These are phyloP conservation scores for Symbiodinium pilosum DNA, from an alignment of 73 alveolate species.

Conservation along the genomic window DNA sequence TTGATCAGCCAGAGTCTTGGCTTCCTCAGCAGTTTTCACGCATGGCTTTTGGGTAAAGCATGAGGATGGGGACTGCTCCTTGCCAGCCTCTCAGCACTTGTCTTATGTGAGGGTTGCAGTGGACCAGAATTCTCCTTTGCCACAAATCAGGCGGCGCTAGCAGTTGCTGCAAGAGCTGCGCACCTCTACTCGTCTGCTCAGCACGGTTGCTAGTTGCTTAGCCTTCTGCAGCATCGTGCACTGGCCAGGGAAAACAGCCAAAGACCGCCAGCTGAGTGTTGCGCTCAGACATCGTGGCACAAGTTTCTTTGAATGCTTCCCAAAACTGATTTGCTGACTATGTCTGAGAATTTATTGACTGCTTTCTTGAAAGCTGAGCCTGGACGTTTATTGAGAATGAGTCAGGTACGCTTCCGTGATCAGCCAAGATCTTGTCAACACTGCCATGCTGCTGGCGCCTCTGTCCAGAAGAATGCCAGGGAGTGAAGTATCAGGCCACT, in stretches of 20 bases:
- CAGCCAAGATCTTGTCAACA: slow-evolving; percentile 15
- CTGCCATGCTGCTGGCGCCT: slow-evolving; percentile 16
- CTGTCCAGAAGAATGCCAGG: background rate
- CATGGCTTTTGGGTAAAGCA: background rate
- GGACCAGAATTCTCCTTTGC: background rate
- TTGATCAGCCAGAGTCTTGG: background rate
- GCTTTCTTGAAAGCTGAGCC: no score
- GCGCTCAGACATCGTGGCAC: background rate
- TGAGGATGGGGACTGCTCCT: background rate
- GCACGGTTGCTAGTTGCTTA: background rate
- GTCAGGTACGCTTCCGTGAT: slow-evolving; percentile 38
- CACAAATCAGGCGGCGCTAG: slow-evolving; percentile 43
- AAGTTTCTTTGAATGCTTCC: background rate
- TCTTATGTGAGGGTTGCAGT: no score
- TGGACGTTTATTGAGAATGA: no score
- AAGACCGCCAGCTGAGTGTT: background rate
- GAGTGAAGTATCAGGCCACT: background rate
- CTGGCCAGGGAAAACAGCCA: slow-evolving; percentile 8
- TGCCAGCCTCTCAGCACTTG: background rate
- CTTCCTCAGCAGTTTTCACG: no score
- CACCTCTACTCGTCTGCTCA: slow-evolving; percentile 5
- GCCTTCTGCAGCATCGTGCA: background rate
- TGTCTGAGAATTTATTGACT: no score
- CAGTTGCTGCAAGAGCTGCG: slow-evolving; percentile 27
- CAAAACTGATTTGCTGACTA: background rate